Conservation (phyloP, 176 grass and related monocot species). For the sorghum (Sorghum bicolor) region Sorghum_bicolor_NCBIv3 NC_012872.2:70262501-70263000, state of each 20-base stretch:
- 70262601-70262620: not conserved
- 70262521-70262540: not conserved
- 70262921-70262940: no score
- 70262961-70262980: no score
- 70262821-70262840: not conserved
- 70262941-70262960: no score
- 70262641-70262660: not conserved
- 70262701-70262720: not conserved
- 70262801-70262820: not conserved
- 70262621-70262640: not conserved
- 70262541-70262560: not conserved
- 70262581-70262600: not conserved
- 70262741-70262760: not conserved
- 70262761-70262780: not conserved
- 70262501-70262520: not conserved
- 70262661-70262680: not conserved
- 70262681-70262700: not conserved
- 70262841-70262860: not conserved
- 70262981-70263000: no score
- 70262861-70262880: no score
- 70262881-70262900: no score
- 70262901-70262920: no score
- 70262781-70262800: not conserved
- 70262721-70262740: not conserved
- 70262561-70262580: not conserved